Percentiles rank a stretch among this genome's conserved stretches.
Evolutionary conservation across 164 flowering plant species (phyloP).

Genomic region (Vitis rupestris): DNA sequence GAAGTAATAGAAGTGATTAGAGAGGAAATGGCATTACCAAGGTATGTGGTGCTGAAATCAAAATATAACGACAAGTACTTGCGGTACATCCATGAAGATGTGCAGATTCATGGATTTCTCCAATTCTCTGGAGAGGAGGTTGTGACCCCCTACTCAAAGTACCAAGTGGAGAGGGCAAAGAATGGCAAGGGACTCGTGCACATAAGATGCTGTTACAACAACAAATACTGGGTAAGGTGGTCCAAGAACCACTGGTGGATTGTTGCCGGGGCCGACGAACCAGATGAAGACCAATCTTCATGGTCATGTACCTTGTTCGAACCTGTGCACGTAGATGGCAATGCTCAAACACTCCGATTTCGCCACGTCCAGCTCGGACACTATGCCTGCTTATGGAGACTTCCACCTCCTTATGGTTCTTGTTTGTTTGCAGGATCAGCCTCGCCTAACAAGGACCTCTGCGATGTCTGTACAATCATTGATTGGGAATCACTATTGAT

Average conservation of each 20-base stretch:
- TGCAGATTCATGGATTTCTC: too few species aligned
- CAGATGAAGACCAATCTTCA: conserved; percentile 7
- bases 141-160: too few species aligned
- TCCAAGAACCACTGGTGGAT: background rate
- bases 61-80: too few species aligned
- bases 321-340: background rate
- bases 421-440: background rate
- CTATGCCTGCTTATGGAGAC: background rate
- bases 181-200: background rate
- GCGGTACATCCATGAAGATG: too few species aligned
- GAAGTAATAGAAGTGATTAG: too few species aligned
- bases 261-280: conserved; percentile 7
- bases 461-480: background rate
- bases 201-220: conserved; percentile 11
- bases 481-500: conserved; percentile 11
- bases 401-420: too few species aligned
- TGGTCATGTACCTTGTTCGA: conserved; percentile 3
- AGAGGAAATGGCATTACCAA: too few species aligned
- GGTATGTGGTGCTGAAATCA: too few species aligned
- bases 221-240: conserved; percentile 7
- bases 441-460: background rate
- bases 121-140: too few species aligned
- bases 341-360: background rate
- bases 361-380: background rate
- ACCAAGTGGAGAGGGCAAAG: background rate